Conservation (phyloP, 2,329 filamentous ascomycete species). For the Ceratocystis ficicola region DNA sequence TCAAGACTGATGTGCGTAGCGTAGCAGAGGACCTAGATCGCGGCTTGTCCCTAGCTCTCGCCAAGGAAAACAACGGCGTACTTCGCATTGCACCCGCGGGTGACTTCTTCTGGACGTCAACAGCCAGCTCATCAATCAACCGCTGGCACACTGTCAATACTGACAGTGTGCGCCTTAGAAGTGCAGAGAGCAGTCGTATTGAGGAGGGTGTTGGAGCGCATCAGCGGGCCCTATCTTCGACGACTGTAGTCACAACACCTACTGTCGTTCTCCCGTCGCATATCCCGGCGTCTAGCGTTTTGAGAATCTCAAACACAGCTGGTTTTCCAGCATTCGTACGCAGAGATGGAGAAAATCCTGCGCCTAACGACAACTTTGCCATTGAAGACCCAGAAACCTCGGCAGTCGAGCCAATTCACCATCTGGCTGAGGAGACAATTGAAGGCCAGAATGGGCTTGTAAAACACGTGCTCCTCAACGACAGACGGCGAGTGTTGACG, state of each 20-base stretch:
- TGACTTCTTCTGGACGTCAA: conserved; percentile 80
- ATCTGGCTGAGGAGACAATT: conserved; percentile 65
- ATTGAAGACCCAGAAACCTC: conserved; percentile 25
- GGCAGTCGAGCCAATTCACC: conserved; percentile 48
- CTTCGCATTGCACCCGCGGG: conserved; percentile 55
- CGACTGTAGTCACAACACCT: conserved; percentile 31
- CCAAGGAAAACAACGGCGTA: conserved; percentile 80
- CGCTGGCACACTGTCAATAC: conserved; percentile 82
- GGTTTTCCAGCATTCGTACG: conserved; percentile 52
- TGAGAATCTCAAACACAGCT: conserved; percentile 75
- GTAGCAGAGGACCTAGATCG: conserved; percentile 61
- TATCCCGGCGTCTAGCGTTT: conserved; percentile 64
- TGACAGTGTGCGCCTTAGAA: conserved; percentile 53
- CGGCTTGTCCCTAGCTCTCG: conserved; percentile 77
- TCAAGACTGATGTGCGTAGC: conserved; percentile 80
- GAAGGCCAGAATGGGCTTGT: conserved; percentile 92
- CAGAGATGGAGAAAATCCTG: conserved; percentile 37
- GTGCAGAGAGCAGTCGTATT: not conserved
- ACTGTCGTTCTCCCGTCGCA: conserved; percentile 36
- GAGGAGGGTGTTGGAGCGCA: conserved; percentile 2
- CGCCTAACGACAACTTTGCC: conserved; percentile 36
- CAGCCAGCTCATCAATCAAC: conserved; percentile 81
- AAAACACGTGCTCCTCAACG: conserved; percentile 84
- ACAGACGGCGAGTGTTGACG: conserved; percentile 77
- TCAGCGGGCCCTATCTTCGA: conserved; percentile 16